Evolutionary conservation across 805 yeast species (phyloP), one percentile per base, ranked within the genome.

Genomic region (Sungouiella blattae): DNA sequence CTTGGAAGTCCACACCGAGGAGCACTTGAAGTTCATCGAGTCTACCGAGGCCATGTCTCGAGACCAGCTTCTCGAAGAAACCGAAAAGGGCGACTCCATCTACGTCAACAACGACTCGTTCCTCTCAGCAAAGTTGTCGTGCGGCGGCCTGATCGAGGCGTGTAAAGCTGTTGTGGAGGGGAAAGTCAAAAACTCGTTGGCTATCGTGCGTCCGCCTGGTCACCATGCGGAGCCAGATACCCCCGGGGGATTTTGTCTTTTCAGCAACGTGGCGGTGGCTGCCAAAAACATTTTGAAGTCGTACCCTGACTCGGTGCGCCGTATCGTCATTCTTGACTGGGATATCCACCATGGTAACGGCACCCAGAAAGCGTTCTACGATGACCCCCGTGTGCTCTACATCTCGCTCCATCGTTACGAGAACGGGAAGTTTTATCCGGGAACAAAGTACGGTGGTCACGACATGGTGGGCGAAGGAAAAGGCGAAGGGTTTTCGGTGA

Each of bases 321-420:
- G 76, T 48, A 86, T 93, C 26, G 77, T 87, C 38, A 80, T 93
- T 40, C 53, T 89, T 15, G 99, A 93, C 60, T 93, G 99, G 99
- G 99, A 93, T 60, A 88, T 93, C 31, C 99, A 93, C 61, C 99
- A 93, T 59, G 99, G 99, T 17, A 93, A 93, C 59, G 99, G 99
- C 26, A 93, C 99, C 1, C 98, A 93, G 60, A 83, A 84, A 56
- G 87, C 95, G 2, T 93, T 93, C 49, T 77, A 77, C 47, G 76
- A 86, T 44, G 96, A 93, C 55, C 95, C 95, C 18, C 69, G 95
- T 36, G 97, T 93, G 6, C 69, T 93, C 23, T 93, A 93, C 60
- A 78, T 93, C 29, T 89, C 98, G 0, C 62, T 91, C 20, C 99
- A 93, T 61, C 76, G 98, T 44, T 91, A 85, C 56, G 98, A 93